Percentiles rank a stretch among this genome's conserved stretches.
Conservation (phyloP, 306 rosid species). For the Corylus americana region DNA sequence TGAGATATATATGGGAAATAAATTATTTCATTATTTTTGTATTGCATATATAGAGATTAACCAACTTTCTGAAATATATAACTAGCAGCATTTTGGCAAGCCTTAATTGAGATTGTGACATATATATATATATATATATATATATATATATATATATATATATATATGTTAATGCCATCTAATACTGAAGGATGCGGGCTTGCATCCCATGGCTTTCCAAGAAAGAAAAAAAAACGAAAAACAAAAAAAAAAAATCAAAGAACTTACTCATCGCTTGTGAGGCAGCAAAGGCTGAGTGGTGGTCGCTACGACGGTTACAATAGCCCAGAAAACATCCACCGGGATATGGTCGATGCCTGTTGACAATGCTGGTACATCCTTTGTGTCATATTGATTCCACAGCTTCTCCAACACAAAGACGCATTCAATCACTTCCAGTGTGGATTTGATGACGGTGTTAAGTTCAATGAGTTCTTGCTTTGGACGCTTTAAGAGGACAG, state of each 20-base stretch:
- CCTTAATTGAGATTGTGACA: no score
- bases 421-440: conserved; percentile 45
- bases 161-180: no score
- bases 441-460: conserved; percentile 49
- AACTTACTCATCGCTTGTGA: conserved; percentile 43
- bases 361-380: conserved; percentile 44
- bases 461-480: conserved; percentile 47
- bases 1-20: neutral
- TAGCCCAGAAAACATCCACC: conserved; percentile 53
- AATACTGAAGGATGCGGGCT: no score
- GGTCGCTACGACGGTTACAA: conserved; percentile 43
- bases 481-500: conserved; percentile 37
- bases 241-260: neutral
- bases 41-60: no score
- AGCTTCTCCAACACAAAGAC: conserved; percentile 53
- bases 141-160: no score
- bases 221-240: neutral
- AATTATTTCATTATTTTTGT: neutral
- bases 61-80: no score
- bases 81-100: no score
- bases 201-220: neutral
- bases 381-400: conserved; percentile 12
- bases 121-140: no score
- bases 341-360: conserved; percentile 39
- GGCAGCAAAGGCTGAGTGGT: conserved; percentile 35